Evolutionary conservation across 257 asterid genomes (phyloP).

Genomic region (Solanum chiquidenum): DNA sequence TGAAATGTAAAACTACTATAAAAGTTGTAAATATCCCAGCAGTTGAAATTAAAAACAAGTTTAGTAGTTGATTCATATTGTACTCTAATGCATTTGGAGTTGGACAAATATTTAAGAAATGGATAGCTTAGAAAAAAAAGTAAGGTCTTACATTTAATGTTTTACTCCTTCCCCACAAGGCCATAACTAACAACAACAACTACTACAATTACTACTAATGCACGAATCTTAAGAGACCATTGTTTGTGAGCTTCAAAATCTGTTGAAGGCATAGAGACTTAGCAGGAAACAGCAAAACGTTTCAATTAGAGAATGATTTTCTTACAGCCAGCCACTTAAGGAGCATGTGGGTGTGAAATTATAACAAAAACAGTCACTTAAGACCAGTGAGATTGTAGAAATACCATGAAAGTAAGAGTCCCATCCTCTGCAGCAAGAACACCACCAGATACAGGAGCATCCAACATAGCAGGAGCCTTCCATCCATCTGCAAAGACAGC

Average conservation of each 20-base stretch:
- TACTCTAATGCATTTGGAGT: not conserved
- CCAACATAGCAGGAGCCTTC: conserved; percentile 66
- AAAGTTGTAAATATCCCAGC: not conserved
- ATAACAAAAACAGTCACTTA: not conserved
- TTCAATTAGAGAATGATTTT: not conserved
- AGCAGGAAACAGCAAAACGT: not conserved
- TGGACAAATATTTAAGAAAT: not conserved
- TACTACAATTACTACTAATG: not conserved
- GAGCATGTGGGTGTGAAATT: not conserved
- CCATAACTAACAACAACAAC: not conserved
- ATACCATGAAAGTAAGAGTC: conserved; percentile 93
- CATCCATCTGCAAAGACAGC: conserved; percentile 26
- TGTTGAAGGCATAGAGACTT: not conserved
- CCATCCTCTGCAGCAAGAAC: conserved; percentile 82
- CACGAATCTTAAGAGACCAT: not conserved
- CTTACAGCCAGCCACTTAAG: not conserved
- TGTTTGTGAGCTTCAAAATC: not conserved
- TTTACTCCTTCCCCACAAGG: not conserved
- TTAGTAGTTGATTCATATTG: not conserved
- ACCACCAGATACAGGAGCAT: conserved; percentile 99
- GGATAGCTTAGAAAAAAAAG: not conserved
- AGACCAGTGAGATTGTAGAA: not conserved
- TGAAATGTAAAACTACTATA: not conserved
- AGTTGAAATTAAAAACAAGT: not conserved
- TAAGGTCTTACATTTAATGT: not conserved